Base-by-base conservation (phyloP, 2,329 filamentous ascomycete genomes). In the Simplicillium aogashimaense region DNA sequence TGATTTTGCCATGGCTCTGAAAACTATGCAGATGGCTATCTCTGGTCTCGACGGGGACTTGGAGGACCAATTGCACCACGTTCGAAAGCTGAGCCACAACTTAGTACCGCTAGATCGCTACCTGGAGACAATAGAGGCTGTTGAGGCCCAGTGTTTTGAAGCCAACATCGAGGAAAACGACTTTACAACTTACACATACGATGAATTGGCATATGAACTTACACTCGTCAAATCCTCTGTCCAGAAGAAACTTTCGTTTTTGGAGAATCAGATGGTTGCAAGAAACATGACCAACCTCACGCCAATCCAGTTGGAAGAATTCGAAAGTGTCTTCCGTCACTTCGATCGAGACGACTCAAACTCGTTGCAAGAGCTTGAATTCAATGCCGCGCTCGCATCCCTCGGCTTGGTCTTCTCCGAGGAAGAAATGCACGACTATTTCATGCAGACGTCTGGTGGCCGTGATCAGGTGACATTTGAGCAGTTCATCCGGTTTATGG, bases 111-210 rank as follows among this genome's bases (percentile, higher is more conserved):
- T 98, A n/a, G 88, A 95, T 52, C 78, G 85, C 44, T 98, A 94
- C 57, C 74, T 98, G 32, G 81, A 86, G 47, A 85, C 87, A 47
- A 95, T 98, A 55, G 85, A 80, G 12, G 78, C 78, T 10, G 75
- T 97, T 36, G 89, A 95, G 55, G 78, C 79, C 47, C 87, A 95
- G 63, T 98, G 92, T 58, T 76, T 82, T 44, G 90, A 97, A 66
- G 92, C 92, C 46, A 97, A 98, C 59, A 95, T 98, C 47, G 92
- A 98, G 62, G 92, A 98, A 56, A 98, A 98, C 61, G 92, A 98
- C 66, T 97, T 92, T 61, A 98, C 92, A n/a, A 97, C 90, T 8
- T 97, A 97, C 64, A 95, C 90, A 9, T 92, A 97, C 59, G 92
- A 98, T 57, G 92, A 98, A 63, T 74, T 98, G 33, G 80, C 81